These are phyloP conservation scores for Tolypocladium amazonense DNA, from an alignment of 2,329 filamentous ascomycete species.

Conservation along the genomic window DNA sequence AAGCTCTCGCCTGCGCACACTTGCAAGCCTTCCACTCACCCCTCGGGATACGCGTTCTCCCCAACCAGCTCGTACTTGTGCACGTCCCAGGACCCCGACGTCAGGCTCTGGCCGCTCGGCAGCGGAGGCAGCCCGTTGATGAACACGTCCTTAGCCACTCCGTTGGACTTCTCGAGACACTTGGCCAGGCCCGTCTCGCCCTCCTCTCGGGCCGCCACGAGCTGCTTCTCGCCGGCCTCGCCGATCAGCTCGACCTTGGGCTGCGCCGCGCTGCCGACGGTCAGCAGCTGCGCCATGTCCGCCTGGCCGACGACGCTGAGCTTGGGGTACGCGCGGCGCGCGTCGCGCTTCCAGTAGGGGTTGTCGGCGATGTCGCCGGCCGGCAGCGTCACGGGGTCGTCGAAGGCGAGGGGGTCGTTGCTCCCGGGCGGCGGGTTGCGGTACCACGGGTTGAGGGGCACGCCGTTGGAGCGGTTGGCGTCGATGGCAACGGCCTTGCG, in stretches of 20 bases:
- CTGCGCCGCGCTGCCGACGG: constrained; percentile 67
- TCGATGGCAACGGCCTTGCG: constrained; percentile 73
- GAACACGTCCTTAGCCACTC: constrained; percentile 55
- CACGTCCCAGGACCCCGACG: constrained; percentile 47
- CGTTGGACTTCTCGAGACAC: constrained; percentile 52
- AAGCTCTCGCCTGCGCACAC: not conserved
- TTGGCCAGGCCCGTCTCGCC: constrained; percentile 63
- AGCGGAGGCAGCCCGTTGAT: constrained; percentile 76
- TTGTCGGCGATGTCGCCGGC: constrained; percentile 33
- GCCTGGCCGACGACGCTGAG: constrained; percentile 72
- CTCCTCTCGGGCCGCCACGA: constrained; percentile 67
- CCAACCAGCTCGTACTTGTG: constrained; percentile 55
- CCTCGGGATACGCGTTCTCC: constrained; percentile 60
- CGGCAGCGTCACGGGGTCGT: constrained; percentile 47
- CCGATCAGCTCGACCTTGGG: constrained; percentile 76
- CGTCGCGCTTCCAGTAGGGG: constrained; percentile 76
- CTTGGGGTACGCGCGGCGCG: constrained; percentile 70
- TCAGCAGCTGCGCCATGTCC: constrained; percentile 76
- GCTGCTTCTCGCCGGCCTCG: constrained; percentile 47
- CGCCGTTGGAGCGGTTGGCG: constrained; percentile 77
- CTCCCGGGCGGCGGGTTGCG: constrained; percentile 60
- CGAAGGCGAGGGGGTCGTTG: constrained; percentile 26
- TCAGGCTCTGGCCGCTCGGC: constrained; percentile 57
- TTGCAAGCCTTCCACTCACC: constrained; percentile 38
- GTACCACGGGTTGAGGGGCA: constrained; percentile 88